Percentiles rank a stretch among this genome's conserved stretches.
Evolutionary conservation across 441 rosid genomes (phyloP).

Genomic region (Cnidoscolus chayamansa): DNA sequence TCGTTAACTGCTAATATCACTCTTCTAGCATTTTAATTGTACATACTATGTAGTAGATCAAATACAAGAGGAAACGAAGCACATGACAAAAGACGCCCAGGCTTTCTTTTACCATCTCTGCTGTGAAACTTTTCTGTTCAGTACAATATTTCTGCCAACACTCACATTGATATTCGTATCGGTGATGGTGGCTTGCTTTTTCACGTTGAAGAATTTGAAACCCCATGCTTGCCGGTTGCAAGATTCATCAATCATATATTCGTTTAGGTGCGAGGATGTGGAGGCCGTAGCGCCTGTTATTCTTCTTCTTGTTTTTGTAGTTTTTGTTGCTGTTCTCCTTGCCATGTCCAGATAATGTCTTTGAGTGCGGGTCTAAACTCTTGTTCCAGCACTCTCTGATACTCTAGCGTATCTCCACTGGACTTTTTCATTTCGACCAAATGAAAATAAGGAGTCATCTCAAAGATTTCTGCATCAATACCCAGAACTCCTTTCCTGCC

Average conservation of each 20-base stretch:
- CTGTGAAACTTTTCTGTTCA: too few relatives aligned
- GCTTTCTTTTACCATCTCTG: too few relatives aligned
- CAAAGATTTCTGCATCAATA: constrained; percentile 71
- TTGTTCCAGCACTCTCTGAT: constrained; percentile 54
- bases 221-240: background rate
- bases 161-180: background rate
- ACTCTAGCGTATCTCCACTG: constrained; percentile 74
- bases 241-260: background rate
- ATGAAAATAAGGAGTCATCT: constrained; percentile 67
- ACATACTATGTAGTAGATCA: too few relatives aligned
- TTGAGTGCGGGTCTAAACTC: constrained; percentile 63
- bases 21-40: too few relatives aligned
- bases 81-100: too few relatives aligned
- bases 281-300: constrained; percentile 20
- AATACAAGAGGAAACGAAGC: too few relatives aligned
- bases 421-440: constrained; percentile 75
- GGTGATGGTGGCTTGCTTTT: background rate
- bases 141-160: too few relatives aligned
- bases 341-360: constrained; percentile 85
- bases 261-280: background rate
- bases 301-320: constrained; percentile 15
- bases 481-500: constrained; percentile 65
- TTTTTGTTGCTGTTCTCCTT: constrained; percentile 43
- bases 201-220: background rate
- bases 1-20: too few relatives aligned